Conservation (phyloP, 495 filamentous ascomycete species). For the Aspergillus olivimuriae region DNA sequence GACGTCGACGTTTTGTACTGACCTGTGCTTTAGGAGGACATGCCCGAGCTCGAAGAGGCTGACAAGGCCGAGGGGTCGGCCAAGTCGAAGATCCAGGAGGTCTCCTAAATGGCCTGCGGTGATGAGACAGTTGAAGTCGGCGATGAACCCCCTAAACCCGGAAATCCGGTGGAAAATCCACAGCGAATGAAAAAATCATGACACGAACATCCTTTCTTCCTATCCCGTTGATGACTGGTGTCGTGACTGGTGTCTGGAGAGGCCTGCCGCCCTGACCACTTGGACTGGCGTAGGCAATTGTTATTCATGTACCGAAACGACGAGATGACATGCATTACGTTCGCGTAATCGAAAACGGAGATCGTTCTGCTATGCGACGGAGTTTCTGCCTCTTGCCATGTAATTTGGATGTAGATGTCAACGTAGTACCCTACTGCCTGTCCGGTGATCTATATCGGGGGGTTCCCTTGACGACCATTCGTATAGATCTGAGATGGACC, state of each 20-base stretch:
- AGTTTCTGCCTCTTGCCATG: neutral
- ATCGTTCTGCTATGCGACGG: neutral
- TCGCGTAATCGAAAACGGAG: neutral
- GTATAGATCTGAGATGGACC: too few species aligned
- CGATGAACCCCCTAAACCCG: conserved; percentile 11
- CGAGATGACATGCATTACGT: neutral
- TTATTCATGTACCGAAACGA: neutral
- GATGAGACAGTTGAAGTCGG: conserved; percentile 7
- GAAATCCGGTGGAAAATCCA: neutral
- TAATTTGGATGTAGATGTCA: too few species aligned
- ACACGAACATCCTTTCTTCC: neutral
- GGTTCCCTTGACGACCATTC: too few species aligned
- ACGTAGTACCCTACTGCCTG: too few species aligned
- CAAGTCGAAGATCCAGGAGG: conserved; percentile 52
- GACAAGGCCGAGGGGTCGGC: conserved; percentile 33
- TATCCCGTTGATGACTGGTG: neutral
- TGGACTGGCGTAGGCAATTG: neutral
- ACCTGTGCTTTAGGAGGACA: conserved; percentile 45
- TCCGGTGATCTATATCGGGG: too few species aligned
- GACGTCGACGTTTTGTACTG: neutral
- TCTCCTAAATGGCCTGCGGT: conserved; percentile 34
- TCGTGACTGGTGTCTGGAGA: too few species aligned
- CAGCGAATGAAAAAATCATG: conserved; percentile 1
- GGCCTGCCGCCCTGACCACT: too few species aligned
- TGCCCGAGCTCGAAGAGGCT: conserved; percentile 53